A percentile compares a stretch with the other conserved stretches of the same genome.
These are phyloP conservation scores for Ziziphus jujuba DNA, from an alignment of 306 rosid species.

Conservation along the genomic window DNA sequence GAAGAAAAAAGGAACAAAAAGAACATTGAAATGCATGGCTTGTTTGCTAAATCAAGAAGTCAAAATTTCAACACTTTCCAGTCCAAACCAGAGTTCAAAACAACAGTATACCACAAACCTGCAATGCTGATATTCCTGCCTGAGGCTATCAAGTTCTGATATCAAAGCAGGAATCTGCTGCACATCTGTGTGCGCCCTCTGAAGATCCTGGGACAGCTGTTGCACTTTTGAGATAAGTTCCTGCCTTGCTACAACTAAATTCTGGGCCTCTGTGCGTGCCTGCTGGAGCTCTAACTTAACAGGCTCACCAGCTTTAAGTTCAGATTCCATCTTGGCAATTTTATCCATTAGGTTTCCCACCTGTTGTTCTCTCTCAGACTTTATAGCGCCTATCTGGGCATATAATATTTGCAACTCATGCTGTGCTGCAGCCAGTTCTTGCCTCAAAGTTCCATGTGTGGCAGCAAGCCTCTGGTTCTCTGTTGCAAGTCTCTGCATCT, in stretches of 20 bases:
- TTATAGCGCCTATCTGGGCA: conserved; percentile 59
- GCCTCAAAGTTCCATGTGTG: conserved; percentile 73
- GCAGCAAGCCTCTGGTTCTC: conserved; percentile 90
- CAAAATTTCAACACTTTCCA: not conserved
- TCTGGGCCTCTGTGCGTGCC: conserved; percentile 71
- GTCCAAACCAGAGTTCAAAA: not conserved
- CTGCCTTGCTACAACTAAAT: conserved; percentile 60
- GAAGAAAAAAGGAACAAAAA: too few relatives aligned
- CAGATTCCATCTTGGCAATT: conserved; percentile 77
- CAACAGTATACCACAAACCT: conserved; percentile 41
- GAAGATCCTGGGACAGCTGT: conserved; percentile 75
- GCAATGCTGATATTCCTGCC: conserved; percentile 93
- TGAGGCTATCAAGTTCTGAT: conserved; percentile 68
- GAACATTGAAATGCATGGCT: not conserved
- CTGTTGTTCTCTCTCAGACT: conserved; percentile 84
- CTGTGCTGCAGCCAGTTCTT: conserved; percentile 85
- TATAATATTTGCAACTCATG: conserved; percentile 85
- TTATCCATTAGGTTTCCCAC: conserved; percentile 53
- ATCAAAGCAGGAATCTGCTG: conserved; percentile 77
- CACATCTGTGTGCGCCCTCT: conserved; percentile 70
- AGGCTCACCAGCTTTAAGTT: conserved; percentile 55
- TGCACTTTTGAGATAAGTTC: conserved; percentile 71
- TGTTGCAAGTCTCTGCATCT: conserved; percentile 73
- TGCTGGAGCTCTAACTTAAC: conserved; percentile 72
- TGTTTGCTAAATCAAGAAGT: not conserved